Base-by-base conservation (phyloP, 352 stramenopile species). In the Globisporangium sylvaticum region DNA sequence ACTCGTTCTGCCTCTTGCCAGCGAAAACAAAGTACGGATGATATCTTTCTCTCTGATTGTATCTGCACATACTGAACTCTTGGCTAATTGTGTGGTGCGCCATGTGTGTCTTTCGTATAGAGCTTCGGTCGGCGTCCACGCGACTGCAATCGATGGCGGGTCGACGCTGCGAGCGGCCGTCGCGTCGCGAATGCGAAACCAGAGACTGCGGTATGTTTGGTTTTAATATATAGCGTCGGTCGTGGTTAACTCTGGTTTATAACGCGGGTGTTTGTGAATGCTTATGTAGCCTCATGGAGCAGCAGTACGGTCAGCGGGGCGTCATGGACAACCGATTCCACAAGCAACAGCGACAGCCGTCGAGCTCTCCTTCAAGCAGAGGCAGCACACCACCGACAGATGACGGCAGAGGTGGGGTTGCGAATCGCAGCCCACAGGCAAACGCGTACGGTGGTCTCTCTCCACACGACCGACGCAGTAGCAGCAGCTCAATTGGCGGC, bases 1-100 rank as follows among this genome's bases (percentile, higher is more conserved):
- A 95, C 67, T 95, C 88, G 10, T 95, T 95, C 63, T 95, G 84
- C 70, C 58, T 95, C 24, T 63, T 95, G 25, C 88, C 88, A 4
- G 80, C 80, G 1, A 92, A 94, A 68, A 59, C 63, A 6, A 68
- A 68, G 63, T 68, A 37, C 29, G 31, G 44, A 14, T 44, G 31
- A 34, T 24, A 2, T 57, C 14, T 27, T 9, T 39, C 25, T 48
- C 14, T 42, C 12, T 6, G 0, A 18, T 42, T 42, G 39, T n/a
- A 46, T 46, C 39, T 20, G 39, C 14, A n/a, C 15, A n/a, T 20
- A n/a, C 15, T 46, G 39, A n/a, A 46, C 39, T 8, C 14, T n/a
- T 46, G 39, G 15, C 18, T n/a, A n/a, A 46, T 20, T 46, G 8
- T 15, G 15, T n/a, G 7, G 1, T 46, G 15, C 14, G 15, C 4